These are phyloP conservation scores for Beauveria bassiana DNA, from an alignment of 2,329 filamentous ascomycete species.

Conservation along the genomic window DNA sequence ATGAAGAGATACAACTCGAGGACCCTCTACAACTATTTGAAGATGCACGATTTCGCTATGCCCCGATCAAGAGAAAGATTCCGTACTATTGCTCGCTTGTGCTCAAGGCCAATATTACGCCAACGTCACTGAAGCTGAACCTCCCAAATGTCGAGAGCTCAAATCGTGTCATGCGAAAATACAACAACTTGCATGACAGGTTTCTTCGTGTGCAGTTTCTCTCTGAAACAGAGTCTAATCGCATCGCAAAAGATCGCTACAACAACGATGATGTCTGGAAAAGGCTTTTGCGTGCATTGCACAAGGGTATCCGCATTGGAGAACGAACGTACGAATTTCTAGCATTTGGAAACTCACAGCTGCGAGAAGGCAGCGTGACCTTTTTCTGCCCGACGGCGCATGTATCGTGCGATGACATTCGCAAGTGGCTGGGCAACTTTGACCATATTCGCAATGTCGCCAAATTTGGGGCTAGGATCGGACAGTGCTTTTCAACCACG, in stretches of 20 bases:
- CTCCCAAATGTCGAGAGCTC: slow-evolving; percentile 78
- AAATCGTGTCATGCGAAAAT: slow-evolving; percentile 76
- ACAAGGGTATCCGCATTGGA: slow-evolving; percentile 74
- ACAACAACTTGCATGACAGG: slow-evolving; percentile 59
- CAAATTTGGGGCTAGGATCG: slow-evolving; percentile 80
- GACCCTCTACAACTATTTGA: slow-evolving; percentile 24
- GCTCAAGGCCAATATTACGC: slow-evolving; percentile 72
- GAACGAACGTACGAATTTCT: slow-evolving; percentile 81
- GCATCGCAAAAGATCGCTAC: slow-evolving; percentile 44
- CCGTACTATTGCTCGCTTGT: slow-evolving; percentile 69
- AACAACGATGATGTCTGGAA: slow-evolving; percentile 65
- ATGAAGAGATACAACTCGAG: slow-evolving; percentile 58
- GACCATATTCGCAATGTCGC: slow-evolving; percentile 74
- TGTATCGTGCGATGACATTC: slow-evolving; percentile 67
- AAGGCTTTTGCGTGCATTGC: slow-evolving; percentile 62
- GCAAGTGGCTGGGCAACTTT: slow-evolving; percentile 81
- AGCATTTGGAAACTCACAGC: slow-evolving; percentile 91
- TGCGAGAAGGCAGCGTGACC: slow-evolving; percentile 84
- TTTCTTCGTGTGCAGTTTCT: slow-evolving; percentile 88
- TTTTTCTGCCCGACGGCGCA: slow-evolving; percentile 73
- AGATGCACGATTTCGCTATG: not conserved
- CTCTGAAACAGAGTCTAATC: slow-evolving; percentile 62
- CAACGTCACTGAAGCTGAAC: slow-evolving; percentile 70
- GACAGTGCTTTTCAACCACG: slow-evolving; percentile 95
- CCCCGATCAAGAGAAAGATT: not conserved